Base-by-base conservation (phyloP, 2,329 filamentous ascomycete genomes). In the Huntiella moniliformis region DNA sequence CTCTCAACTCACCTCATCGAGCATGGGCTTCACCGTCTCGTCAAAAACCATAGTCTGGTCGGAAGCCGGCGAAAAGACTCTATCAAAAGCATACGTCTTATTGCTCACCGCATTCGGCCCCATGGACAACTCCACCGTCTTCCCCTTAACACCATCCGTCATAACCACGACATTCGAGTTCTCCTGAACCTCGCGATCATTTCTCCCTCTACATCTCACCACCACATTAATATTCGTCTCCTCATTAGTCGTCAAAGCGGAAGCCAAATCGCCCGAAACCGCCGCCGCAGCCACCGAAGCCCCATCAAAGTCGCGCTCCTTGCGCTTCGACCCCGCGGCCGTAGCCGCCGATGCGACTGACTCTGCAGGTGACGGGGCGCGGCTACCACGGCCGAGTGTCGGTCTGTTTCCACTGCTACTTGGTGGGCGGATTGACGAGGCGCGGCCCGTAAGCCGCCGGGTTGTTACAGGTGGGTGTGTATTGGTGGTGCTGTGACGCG, bases 151-250 rank as follows among this genome's bases (percentile, higher is more conserved):
- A n/a, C 84, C 86, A 54, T 91, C 82, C 3, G 87, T 88, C 17
- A 73, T 77, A 7, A 98, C 77, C 1, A 96, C 87, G 1, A 96
- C 86, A 35, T 85, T 83, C 58, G 86, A 95, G 62, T 94, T 98
- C 61, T 98, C 91, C 54, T 78, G 74, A 45, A 95, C 78, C 64
- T 98, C 91, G 53, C 88, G 79, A 54, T 94, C 83, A 58, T 83
- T 96, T 52, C 91, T 80, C 4, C 88, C 91, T 54, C 91, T 75
- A 64, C 88, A 98, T 52, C 91, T 74, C 48, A 98, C 92, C 32
- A 96, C 87, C 40, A 98, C 91, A 59, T 92, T 91, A 63, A 98
- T 98, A 59, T 95, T 98, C 5, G 88, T 96, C 61, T 93, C 86
- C 55, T 87, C 79, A 44, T 73, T 72, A 47, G 63, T 62, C 39